phyloP scores from a whole-genome alignment of 257 asterid species.

The Penstemon barbatus region DNA sequence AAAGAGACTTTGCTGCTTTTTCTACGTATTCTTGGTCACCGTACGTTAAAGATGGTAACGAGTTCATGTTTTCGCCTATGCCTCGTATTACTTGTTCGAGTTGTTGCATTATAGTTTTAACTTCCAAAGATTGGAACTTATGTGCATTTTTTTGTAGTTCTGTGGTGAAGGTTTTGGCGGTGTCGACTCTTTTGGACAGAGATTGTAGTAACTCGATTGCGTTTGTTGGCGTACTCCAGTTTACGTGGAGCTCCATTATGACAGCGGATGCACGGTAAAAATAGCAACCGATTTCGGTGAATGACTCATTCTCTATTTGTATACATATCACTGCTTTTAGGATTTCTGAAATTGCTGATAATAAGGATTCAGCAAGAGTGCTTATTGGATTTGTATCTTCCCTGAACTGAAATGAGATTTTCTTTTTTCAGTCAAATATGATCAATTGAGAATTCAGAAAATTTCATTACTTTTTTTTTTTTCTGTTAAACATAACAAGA shows the following conservation, averaged over 20 bases:
- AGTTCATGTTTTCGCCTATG: slow-evolving; percentile 58
- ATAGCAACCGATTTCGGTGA: slow-evolving; percentile 59
- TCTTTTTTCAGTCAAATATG: slow-evolving; percentile 20
- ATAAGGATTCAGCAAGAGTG: slow-evolving; percentile 41
- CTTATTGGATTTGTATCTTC: slow-evolving; percentile 38
- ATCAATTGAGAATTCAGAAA: not conserved
- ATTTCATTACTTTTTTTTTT: not conserved
- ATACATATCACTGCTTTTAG: slow-evolving; percentile 39
- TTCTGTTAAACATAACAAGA: not conserved
- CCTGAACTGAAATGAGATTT: slow-evolving; percentile 33
- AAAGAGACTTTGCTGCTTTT: slow-evolving; percentile 56
- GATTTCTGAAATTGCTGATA: slow-evolving; percentile 48
- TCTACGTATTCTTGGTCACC: slow-evolving; percentile 48
- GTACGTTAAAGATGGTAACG: slow-evolving; percentile 42
- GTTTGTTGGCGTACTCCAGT: slow-evolving; percentile 42
- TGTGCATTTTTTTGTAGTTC: slow-evolving; percentile 36
- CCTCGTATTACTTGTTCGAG: slow-evolving; percentile 49
- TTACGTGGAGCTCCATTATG: slow-evolving; percentile 54
- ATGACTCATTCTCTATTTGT: slow-evolving; percentile 49
- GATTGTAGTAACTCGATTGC: slow-evolving; percentile 48
- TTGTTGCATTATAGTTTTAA: slow-evolving; percentile 37
- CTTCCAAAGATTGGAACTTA: slow-evolving; percentile 30
- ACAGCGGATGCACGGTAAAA: slow-evolving; percentile 59
- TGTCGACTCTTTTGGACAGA: slow-evolving; percentile 40
- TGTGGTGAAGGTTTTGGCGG: slow-evolving; percentile 42